These are phyloP conservation scores for Lentinula raphanica DNA, from an alignment of 768 basidiomycete genomes.

Conservation along the genomic window DNA sequence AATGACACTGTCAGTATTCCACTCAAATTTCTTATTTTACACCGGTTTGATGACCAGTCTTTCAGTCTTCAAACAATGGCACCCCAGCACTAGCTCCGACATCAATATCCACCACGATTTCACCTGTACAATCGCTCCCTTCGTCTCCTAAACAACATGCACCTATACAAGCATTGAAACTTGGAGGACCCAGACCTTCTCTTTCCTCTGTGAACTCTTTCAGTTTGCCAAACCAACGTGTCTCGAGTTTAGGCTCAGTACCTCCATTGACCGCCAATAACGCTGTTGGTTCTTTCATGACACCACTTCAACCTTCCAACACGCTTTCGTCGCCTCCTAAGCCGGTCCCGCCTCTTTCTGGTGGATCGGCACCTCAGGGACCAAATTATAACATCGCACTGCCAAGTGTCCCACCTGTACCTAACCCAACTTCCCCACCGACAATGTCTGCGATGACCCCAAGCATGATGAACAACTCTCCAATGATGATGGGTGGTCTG, in stretches of 20 bases:
- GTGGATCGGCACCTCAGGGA: constrained; percentile 20
- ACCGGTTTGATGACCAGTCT: not conserved
- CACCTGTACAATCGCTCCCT: constrained; percentile 9
- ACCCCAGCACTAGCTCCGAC: constrained; percentile 10
- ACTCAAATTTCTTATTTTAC: not conserved
- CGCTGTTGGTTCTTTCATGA: constrained; percentile 52
- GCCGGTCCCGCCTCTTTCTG: not conserved
- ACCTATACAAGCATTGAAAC: constrained; percentile 11
- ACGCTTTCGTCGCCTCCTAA: not conserved
- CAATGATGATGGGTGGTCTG: constrained; percentile 45
- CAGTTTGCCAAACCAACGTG: constrained; percentile 26
- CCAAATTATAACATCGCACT: constrained; percentile 61
- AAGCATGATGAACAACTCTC: not conserved
- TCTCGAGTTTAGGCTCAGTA: not conserved
- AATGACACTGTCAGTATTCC: constrained; percentile 25
- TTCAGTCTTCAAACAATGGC: not conserved
- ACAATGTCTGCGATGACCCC: constrained; percentile 19
- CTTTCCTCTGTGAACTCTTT: not conserved
- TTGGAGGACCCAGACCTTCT: not conserved
- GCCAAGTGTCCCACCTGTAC: constrained; percentile 12
- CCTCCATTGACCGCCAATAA: constrained; percentile 9
- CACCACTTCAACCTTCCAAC: constrained; percentile 60
- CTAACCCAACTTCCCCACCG: constrained; percentile 14
- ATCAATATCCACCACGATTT: constrained; percentile 14
- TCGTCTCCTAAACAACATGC: constrained; percentile 10